A percentile compares a stretch with the other conserved stretches of the same genome.
phyloP scores from a whole-genome alignment of 768 basidiomycete species.

The Asterophora lycoperdoides region DNA sequence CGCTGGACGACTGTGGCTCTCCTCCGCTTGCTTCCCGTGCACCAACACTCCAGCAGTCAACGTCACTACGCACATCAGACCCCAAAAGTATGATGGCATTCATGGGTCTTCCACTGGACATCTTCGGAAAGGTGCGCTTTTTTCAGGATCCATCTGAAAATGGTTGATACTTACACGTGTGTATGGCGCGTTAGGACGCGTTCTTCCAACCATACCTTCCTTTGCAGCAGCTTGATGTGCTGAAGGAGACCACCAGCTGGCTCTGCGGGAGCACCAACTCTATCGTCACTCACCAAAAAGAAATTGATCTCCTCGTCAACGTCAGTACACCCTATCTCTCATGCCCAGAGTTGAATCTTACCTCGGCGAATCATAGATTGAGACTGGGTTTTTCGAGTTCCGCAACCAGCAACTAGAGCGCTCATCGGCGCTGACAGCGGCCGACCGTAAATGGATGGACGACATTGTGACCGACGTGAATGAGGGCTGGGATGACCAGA shows the following conservation, averaged over 20 bases:
- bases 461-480: conserved; percentile 87
- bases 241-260: conserved; percentile 78
- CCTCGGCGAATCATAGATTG: conserved; percentile 50
- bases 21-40: conserved; percentile 72
- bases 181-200: conserved; percentile 54
- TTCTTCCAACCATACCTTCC: conserved; percentile 99
- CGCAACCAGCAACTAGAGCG: conserved; percentile 77
- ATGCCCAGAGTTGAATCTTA: not conserved
- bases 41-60: conserved; percentile 56
- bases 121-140: conserved; percentile 79
- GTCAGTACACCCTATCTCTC: conserved; percentile 32
- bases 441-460: conserved; percentile 98
- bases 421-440: conserved; percentile 75
- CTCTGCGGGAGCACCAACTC: conserved; percentile 94
- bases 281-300: conserved; percentile 90
- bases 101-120: conserved; percentile 86
- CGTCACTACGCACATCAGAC: conserved; percentile 83
- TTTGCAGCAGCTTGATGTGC: conserved; percentile 87
- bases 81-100: conserved; percentile 87
- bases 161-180: not conserved
- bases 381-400: conserved; percentile 84
- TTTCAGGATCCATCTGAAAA: not conserved
- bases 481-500: conserved; percentile 67
- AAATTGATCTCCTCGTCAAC: conserved; percentile 88
- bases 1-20: conserved; percentile 87